A percentile compares a stretch with the other conserved stretches of the same genome.
These are phyloP conservation scores for Neonothopanus nambi DNA, from an alignment of 1,284 basidiomycete genomes.

Conservation along the genomic window DNA sequence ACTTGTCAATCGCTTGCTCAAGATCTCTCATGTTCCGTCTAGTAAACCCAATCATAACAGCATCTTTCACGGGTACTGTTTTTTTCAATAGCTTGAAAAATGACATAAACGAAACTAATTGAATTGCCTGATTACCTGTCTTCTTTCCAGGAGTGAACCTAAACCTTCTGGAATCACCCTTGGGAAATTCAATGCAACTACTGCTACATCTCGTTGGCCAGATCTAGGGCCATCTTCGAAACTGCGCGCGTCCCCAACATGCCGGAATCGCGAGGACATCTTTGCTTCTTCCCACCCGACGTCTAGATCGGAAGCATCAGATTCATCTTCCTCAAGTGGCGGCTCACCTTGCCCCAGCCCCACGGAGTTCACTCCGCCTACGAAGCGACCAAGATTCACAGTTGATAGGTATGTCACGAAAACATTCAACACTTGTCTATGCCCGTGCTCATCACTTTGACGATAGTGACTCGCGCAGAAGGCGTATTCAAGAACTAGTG, in stretches of 20 bases:
- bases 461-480: too few species aligned
- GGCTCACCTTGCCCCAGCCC: background rate
- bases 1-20: background rate
- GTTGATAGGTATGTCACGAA: too few species aligned
- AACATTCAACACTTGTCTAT: too few species aligned
- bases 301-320: background rate
- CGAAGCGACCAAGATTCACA: background rate
- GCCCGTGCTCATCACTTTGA: too few species aligned
- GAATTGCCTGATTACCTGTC: background rate
- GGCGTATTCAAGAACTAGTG: too few species aligned
- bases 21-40: background rate
- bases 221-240: slow-evolving; percentile 33
- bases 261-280: slow-evolving; percentile 16
- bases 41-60: background rate
- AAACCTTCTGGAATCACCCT: slow-evolving; percentile 10
- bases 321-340: background rate
- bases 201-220: slow-evolving; percentile 40
- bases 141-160: background rate
- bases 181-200: slow-evolving; percentile 33
- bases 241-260: slow-evolving; percentile 20
- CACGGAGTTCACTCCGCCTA: background rate
- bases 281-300: background rate
- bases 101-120: background rate
- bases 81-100: too few species aligned
- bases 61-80: background rate